Conservation (phyloP, 2,329 filamentous ascomycete genomes). For the Penicillium capsulatum region DNA sequence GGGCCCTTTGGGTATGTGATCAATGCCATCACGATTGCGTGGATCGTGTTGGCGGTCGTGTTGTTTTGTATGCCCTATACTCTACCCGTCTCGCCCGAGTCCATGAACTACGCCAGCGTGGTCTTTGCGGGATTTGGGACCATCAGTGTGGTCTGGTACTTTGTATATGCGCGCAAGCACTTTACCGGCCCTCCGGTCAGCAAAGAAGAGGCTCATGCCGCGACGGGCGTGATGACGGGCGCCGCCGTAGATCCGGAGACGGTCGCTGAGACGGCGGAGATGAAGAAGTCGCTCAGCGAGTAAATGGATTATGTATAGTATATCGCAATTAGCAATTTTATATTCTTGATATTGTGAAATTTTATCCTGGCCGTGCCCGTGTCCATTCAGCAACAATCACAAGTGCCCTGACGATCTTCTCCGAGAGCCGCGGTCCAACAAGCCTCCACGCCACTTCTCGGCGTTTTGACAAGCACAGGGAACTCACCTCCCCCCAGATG, state of each 20-base stretch:
- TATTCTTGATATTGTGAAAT: too few relatives aligned
- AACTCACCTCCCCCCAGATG: not conserved
- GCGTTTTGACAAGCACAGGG: conserved; percentile 2
- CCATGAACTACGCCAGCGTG: conserved; percentile 65
- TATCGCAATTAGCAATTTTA: too few relatives aligned
- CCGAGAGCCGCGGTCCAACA: conserved; percentile 35
- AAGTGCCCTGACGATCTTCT: conserved; percentile 25
- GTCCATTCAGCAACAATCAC: too few relatives aligned
- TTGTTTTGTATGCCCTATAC: conserved; percentile 72
- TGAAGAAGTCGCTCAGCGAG: conserved; percentile 17
- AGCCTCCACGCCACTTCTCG: conserved; percentile 16
- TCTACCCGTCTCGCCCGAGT: conserved; percentile 52
- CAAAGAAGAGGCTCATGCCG: conserved; percentile 25
- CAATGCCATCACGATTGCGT: conserved; percentile 64
- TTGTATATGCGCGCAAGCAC: conserved; percentile 58
- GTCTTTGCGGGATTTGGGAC: conserved; percentile 61
- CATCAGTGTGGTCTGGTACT: conserved; percentile 61
- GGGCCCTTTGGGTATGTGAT: conserved; percentile 65
- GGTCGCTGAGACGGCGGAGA: conserved; percentile 15
- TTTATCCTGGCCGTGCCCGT: too few relatives aligned
- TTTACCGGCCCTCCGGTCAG: conserved; percentile 56
- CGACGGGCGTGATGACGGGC: conserved; percentile 31
- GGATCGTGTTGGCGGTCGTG: conserved; percentile 66
- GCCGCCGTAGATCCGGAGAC: conserved; percentile 34
- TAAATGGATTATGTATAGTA: not conserved